These are phyloP conservation scores for Diutina catenulata DNA, from an alignment of 1,139 yeast genomes.

Conservation along the genomic window DNA sequence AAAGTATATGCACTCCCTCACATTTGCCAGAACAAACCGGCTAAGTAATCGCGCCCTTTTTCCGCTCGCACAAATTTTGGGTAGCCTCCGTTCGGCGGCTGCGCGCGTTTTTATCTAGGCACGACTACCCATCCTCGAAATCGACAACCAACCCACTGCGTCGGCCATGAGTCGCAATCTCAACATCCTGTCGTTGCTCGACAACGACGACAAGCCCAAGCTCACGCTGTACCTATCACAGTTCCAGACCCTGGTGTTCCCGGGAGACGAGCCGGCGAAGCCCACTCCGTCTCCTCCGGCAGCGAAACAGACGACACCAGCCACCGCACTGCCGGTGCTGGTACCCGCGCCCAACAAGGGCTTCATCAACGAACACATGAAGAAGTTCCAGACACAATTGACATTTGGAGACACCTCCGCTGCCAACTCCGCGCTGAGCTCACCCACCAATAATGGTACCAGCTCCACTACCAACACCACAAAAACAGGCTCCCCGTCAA, in stretches of 20 bases:
- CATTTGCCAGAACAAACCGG: too few relatives aligned
- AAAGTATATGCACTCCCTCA: too few relatives aligned
- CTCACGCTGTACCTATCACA: neutral
- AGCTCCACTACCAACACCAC: neutral
- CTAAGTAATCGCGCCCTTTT: too few relatives aligned
- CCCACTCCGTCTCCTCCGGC: neutral
- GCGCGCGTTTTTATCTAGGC: too few relatives aligned
- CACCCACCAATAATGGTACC: slow-evolving; percentile 3
- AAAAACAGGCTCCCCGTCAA: slow-evolving; percentile 3
- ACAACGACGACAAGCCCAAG: neutral
- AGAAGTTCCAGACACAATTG: slow-evolving; percentile 8
- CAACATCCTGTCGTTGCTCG: slow-evolving; percentile 4
- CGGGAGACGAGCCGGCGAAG: neutral
- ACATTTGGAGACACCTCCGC: slow-evolving; percentile 2
- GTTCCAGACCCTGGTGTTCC: slow-evolving; percentile 1
- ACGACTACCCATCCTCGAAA: too few relatives aligned
- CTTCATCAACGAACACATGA: slow-evolving; percentile 6
- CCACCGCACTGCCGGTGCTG: slow-evolving; percentile 4
- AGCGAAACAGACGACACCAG: neutral
- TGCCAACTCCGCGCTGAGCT: neutral
- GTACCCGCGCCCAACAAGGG: slow-evolving; percentile 9
- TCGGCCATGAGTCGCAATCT: slow-evolving; percentile 4
- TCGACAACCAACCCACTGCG: too few relatives aligned
- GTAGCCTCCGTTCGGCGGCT: too few relatives aligned
- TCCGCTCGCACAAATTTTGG: too few relatives aligned